Conservation (phyloP, 2,329 filamentous ascomycete genomes). For the Coniochaeta ligniaria region DNA sequence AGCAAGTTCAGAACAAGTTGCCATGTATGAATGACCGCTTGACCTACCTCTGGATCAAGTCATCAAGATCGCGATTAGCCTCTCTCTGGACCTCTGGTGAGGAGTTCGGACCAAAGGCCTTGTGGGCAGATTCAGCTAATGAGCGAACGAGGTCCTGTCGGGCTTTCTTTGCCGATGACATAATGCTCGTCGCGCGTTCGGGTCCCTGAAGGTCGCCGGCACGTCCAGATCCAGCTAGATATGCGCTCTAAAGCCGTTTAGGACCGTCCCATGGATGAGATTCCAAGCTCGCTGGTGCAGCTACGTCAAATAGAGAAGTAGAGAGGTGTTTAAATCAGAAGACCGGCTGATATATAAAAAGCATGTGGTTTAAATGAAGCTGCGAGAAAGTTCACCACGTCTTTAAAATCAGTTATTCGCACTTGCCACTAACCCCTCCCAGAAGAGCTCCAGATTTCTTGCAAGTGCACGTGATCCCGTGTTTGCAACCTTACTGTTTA, state of each 20-base stretch:
- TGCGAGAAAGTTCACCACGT: too few relatives aligned
- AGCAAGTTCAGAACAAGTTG: slow-evolving; percentile 16
- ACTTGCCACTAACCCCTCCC: too few relatives aligned
- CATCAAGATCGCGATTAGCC: slow-evolving; percentile 32
- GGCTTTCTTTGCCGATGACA: slow-evolving; percentile 10
- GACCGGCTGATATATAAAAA: too few relatives aligned
- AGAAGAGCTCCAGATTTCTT: not conserved
- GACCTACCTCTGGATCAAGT: slow-evolving; percentile 41
- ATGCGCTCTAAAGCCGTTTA: not conserved
- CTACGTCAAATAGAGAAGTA: not conserved
- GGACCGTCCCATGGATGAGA: not conserved
- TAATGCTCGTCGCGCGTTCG: not conserved
- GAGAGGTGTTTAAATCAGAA: too few relatives aligned
- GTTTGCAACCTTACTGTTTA: not conserved
- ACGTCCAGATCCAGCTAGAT: not conserved
- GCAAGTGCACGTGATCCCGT: slow-evolving; percentile 3
- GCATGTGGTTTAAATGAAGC: too few relatives aligned
- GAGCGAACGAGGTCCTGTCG: slow-evolving; percentile 24
- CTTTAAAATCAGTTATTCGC: too few relatives aligned
- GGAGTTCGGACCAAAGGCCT: slow-evolving; percentile 39
- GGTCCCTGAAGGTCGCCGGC: not conserved
- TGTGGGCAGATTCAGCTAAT: slow-evolving; percentile 32
- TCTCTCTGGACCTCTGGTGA: slow-evolving; percentile 20
- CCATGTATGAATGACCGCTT: slow-evolving; percentile 7
- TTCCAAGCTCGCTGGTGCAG: not conserved